Conservation (phyloP, 140 eudicot genomes). For the Ambrosia hybrid region DNA sequence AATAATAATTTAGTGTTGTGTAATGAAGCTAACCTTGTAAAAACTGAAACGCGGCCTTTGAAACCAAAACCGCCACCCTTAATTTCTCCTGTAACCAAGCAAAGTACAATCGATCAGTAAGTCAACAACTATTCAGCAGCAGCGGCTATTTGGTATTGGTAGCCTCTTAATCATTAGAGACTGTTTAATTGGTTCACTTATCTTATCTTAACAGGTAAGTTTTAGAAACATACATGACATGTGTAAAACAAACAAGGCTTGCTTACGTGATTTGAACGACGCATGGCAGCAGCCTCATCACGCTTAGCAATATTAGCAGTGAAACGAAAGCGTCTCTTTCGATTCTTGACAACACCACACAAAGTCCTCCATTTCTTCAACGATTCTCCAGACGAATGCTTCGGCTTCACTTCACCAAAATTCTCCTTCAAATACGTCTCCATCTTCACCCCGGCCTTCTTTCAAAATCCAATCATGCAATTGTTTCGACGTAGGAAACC, state of each 20-base stretch:
- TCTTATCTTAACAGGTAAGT: no score
- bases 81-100: conserved; percentile 52
- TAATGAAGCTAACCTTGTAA: conserved; percentile 55
- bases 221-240: no score
- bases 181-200: no score
- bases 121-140: not conserved
- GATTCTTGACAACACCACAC: conserved; percentile 89
- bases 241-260: not conserved
- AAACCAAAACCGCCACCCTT: conserved; percentile 88
- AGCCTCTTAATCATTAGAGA: no score
- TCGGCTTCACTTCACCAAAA: conserved; percentile 67
- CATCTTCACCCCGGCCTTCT: conserved; percentile 40
- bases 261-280: conserved; percentile 83
- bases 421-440: conserved; percentile 67
- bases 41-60: conserved; percentile 93
- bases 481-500: conserved; percentile 2
- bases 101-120: not conserved
- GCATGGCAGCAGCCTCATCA: conserved; percentile 91
- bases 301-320: conserved; percentile 87
- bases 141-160: no score
- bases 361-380: conserved; percentile 77
- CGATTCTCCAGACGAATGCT: conserved; percentile 69
- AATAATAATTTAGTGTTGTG: no score
- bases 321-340: conserved; percentile 79
- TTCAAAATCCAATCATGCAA: conserved; percentile 11